These are phyloP conservation scores for Scutellaria barbata DNA, from an alignment of 257 asterid species.

Conservation along the genomic window DNA sequence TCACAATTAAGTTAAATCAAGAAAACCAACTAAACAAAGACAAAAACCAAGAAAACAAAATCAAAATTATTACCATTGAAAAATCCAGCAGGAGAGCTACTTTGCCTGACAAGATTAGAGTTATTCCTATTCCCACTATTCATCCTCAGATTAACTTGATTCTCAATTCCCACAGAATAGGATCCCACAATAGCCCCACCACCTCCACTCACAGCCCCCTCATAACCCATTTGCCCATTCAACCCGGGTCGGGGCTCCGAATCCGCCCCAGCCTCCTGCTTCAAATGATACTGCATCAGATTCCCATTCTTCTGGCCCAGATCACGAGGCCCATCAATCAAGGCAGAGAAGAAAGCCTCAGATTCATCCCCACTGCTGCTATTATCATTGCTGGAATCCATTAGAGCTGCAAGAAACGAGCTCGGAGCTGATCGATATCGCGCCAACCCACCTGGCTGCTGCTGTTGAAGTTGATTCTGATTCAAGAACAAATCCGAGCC, in stretches of 20 bases:
- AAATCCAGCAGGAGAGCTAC: conserved; percentile 89
- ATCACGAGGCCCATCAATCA: conserved; percentile 50
- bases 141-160: conserved; percentile 38
- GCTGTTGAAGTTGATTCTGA: conserved; percentile 34
- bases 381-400: conserved; percentile 48
- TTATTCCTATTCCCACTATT: conserved; percentile 32
- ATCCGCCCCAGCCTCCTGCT: conserved; percentile 55
- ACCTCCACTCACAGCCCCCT: conserved; percentile 51
- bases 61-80: conserved; percentile 57
- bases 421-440: conserved; percentile 86
- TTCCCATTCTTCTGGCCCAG: conserved; percentile 37
- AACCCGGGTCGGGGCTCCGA: conserved; percentile 46
- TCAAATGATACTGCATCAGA: conserved; percentile 44
- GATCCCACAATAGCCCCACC: conserved; percentile 62
- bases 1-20: background rate
- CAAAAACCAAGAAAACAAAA: background rate
- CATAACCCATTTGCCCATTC: conserved; percentile 49
- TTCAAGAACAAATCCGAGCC: conserved; percentile 48
- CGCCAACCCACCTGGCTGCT: conserved; percentile 51
- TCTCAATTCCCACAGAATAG: conserved; percentile 57
- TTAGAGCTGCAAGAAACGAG: conserved; percentile 57
- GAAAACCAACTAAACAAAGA: background rate
- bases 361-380: conserved; percentile 68
- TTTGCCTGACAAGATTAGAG: conserved; percentile 70
- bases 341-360: conserved; percentile 61